Conservation (phyloP, 805 yeast genomes). For the Phaffomyces antillensis region DNA sequence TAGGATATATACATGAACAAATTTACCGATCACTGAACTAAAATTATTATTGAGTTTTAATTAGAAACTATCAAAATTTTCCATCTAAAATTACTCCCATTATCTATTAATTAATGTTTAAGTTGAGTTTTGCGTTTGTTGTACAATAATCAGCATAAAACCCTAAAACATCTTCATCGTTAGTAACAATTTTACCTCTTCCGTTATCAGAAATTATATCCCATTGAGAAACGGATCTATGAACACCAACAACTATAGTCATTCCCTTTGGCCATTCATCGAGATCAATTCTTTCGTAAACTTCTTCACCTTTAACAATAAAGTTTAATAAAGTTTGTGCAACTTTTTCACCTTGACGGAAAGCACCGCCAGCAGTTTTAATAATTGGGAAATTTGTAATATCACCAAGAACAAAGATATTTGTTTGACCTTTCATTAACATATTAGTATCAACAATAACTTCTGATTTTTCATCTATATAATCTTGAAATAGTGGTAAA, state of each 20-base stretch:
- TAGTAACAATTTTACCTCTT: slow-evolving; percentile 24
- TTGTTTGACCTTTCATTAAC: slow-evolving; percentile 17
- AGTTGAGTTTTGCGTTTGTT: slow-evolving; percentile 5
- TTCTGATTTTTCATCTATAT: slow-evolving; percentile 20
- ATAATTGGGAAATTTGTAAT: slow-evolving; percentile 29
- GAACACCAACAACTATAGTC: slow-evolving; percentile 23
- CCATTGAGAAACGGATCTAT: slow-evolving; percentile 17
- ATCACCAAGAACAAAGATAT: slow-evolving; percentile 34
- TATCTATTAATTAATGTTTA: slow-evolving; percentile 9
- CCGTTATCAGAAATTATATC: slow-evolving; percentile 13
- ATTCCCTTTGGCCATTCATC: slow-evolving; percentile 17
- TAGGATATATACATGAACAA: no score
- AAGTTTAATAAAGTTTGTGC: slow-evolving; percentile 16
- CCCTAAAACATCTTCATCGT: slow-evolving; percentile 21
- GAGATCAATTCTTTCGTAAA: slow-evolving; percentile 11
- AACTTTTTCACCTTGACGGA: slow-evolving; percentile 18
- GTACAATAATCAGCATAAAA: slow-evolving; percentile 27
- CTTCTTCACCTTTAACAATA: slow-evolving; percentile 7
- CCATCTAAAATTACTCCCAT: no score
- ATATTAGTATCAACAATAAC: slow-evolving; percentile 22
- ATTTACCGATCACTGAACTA: no score
- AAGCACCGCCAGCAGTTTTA: slow-evolving; percentile 37
- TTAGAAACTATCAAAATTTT: no score
- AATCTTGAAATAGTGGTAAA: slow-evolving; percentile 15
- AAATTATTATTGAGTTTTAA: no score